Base-by-base conservation (phyloP, 2,329 filamentous ascomycete genomes). In the Botrytis elliptica region DNA sequence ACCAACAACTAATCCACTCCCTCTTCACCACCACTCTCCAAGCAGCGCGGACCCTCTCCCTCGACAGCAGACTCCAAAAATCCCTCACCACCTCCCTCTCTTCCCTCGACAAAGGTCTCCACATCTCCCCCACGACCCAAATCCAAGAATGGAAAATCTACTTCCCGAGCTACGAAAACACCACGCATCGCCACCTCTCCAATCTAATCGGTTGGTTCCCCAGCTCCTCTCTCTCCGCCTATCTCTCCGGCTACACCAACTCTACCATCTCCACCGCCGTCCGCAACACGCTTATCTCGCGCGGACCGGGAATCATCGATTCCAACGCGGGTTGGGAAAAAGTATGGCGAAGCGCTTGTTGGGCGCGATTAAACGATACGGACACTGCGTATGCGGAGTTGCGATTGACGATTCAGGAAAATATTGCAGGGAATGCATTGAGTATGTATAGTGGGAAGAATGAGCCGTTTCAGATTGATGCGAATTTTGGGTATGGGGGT, bases 291-390 rank as follows among this genome's bases (percentile, higher is more conserved):
- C 82, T 90, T 0, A 77, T 82, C 14, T 81, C 83, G 0, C 84
- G 87, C 14, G 87, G 86, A 0, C 77, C 80, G 3, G 86, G 87
- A 2, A 84, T 84, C 38, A 83, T 77, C 0, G 87, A 89, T 69
- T 83, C 85, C 0, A 86, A 89, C 75, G 83, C 87, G 0, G 88
- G 87, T 0, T 89, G 88, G 88, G 86, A 83, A 29, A 89, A 89
- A 75, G 85, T 89, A 0, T 89, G 88, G 88, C 84, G 88, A 0
- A 79, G 84, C 0, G 87, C 88, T 0, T 88, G 86, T 79, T 89
- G 87, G 87, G 86, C 87, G 0, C 80, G 85, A 0, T 81, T 89
- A 0, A 88, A 88, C 72, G 82, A 88, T 16, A 86, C 86, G 0
- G 83, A 83, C 0, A 75, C 80, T 72, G 86, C 88, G 0, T 84